A percentile compares a stretch with the other conserved stretches of the same genome.
Evolutionary conservation across 2,329 filamentous ascomycete species (phyloP).

Genomic region (Triangularia setosa): DNA sequence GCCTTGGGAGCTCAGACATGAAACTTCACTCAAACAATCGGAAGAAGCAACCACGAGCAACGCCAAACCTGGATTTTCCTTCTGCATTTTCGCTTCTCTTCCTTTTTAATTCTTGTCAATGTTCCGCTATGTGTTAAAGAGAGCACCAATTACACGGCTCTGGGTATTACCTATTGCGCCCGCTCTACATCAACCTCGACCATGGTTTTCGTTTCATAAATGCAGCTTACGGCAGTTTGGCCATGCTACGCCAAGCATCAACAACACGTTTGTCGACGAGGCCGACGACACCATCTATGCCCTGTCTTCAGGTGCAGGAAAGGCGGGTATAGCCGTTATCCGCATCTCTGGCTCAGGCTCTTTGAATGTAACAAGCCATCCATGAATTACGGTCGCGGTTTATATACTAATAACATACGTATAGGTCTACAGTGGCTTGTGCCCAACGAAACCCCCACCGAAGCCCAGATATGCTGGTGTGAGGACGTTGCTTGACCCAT

Average conservation of each 20-base stretch:
- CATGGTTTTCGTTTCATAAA: background rate
- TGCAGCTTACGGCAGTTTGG: conserved; percentile 10
- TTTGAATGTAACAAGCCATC: conserved; percentile 49
- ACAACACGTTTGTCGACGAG: conserved; percentile 4
- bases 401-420: conserved; percentile 19
- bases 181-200: background rate
- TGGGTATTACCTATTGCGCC: background rate
- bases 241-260: background rate
- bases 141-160: conserved; percentile 10
- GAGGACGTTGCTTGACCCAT: conserved; percentile 64
- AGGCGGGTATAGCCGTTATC: conserved; percentile 86
- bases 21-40: background rate
- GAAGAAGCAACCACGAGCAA: background rate
- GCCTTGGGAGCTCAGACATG: background rate
- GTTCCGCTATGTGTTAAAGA: conserved; percentile 28
- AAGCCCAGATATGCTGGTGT: conserved; percentile 62
- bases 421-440: conserved; percentile 50
- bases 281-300: conserved; percentile 77
- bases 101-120: conserved; percentile 22
- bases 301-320: conserved; percentile 78
- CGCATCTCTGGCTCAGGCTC: conserved; percentile 80
- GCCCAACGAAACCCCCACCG: conserved; percentile 43
- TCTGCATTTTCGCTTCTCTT: background rate
- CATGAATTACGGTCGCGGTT: background rate
- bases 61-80: background rate